phyloP scores from a whole-genome alignment of 345 rosid species.

The Eucalyptus victrix region DNA sequence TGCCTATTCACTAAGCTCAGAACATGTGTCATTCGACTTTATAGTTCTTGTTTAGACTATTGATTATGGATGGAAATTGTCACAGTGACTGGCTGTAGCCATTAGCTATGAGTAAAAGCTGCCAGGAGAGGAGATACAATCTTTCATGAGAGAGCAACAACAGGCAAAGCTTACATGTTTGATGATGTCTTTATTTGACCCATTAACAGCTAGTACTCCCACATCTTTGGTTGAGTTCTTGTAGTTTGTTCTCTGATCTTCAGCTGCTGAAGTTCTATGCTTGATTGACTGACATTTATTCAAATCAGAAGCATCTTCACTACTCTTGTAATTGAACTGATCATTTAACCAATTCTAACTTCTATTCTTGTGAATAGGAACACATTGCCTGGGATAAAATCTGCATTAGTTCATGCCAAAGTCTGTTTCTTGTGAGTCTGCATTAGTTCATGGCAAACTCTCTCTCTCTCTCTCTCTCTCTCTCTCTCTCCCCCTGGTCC shows the following conservation, averaged over 20 bases:
- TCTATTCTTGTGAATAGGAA: neutral
- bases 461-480: neutral
- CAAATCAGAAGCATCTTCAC: neutral
- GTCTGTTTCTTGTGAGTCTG: neutral
- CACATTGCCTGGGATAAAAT: neutral
- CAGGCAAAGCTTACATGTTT: neutral
- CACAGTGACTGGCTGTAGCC: neutral
- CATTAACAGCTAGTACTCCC: neutral
- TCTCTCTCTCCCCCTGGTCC: fast-evolving
- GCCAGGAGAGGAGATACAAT: neutral
- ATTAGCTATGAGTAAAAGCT: neutral
- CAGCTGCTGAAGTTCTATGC: neutral
- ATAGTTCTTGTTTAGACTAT: neutral
- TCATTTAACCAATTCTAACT: neutral
- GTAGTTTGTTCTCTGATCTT: neutral
- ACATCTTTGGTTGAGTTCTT: neutral
- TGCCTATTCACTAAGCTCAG: neutral
- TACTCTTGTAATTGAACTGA: neutral
- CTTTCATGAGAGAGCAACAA: neutral
- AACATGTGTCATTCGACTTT: neutral
- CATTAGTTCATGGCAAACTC: neutral
- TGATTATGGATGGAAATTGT: neutral
- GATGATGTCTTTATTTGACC: neutral
- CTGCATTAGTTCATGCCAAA: neutral
- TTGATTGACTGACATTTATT: neutral